Conservation (phyloP, 208 protist species). For the Novymonas esmeraldas region DNA sequence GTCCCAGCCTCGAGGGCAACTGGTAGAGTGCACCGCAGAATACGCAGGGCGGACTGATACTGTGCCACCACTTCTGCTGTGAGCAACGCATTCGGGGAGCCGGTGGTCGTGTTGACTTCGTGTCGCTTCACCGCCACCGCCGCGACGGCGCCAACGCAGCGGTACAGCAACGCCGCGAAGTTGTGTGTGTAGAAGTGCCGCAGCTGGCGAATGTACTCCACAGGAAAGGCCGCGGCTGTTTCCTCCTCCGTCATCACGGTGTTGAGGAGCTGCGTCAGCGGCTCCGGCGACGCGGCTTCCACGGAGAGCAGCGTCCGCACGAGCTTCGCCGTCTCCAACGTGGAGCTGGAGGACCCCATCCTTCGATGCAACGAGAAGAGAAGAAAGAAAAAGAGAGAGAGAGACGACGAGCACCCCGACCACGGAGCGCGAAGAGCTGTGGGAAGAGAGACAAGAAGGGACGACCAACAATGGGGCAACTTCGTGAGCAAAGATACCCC, state of each 20-base stretch:
- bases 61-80: conserved; percentile 24
- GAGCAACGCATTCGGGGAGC: conserved; percentile 16
- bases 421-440: background rate
- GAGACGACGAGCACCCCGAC: background rate
- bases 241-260: conserved; percentile 51
- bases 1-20: conserved; percentile 68
- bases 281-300: conserved; percentile 24
- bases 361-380: background rate
- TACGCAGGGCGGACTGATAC: conserved; percentile 59
- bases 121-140: conserved; percentile 33
- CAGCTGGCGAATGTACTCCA: conserved; percentile 57
- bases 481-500: too few relatives aligned
- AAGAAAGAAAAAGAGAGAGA: conserved; percentile 8
- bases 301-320: conserved; percentile 42
- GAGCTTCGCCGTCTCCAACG: conserved; percentile 53
- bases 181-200: conserved; percentile 83
- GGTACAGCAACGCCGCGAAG: conserved; percentile 76
- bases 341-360: conserved; percentile 78
- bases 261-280: conserved; percentile 40
- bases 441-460: background rate
- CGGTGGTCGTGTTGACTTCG: conserved; percentile 25
- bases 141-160: conserved; percentile 66
- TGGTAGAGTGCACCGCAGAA: conserved; percentile 70
- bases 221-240: conserved; percentile 45
- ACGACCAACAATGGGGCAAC: too few relatives aligned